A percentile compares a stretch with the other conserved stretches of the same genome.
Evolutionary conservation across 2,329 filamentous ascomycete species (phyloP).

Genomic region (Hymenoscyphus repandus): DNA sequence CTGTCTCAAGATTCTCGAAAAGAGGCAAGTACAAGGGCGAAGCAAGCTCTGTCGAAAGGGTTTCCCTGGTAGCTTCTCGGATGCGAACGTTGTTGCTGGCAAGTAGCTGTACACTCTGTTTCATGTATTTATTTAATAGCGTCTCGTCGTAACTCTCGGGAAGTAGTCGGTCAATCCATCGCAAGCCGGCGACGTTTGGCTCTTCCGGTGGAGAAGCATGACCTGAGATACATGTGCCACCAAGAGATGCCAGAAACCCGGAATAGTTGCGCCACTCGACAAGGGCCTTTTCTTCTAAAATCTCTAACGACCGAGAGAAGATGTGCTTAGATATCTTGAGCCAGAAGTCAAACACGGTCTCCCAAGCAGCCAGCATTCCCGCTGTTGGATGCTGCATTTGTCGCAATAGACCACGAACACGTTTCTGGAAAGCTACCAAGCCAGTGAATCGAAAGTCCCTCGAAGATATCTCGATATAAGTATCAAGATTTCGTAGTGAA

Average conservation of each 20-base stretch:
- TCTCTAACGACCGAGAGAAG: conserved; percentile 45
- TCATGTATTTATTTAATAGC: conserved; percentile 54
- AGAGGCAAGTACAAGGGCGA: conserved; percentile 56
- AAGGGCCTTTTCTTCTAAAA: conserved; percentile 49
- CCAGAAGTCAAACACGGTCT: conserved; percentile 61
- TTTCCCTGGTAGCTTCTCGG: conserved; percentile 61
- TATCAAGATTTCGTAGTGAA: conserved; percentile 54
- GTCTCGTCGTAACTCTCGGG: conserved; percentile 57
- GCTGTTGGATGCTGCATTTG: conserved; percentile 56
- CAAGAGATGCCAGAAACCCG: conserved; percentile 62
- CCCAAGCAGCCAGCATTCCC: conserved; percentile 66
- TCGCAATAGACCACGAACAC: conserved; percentile 53
- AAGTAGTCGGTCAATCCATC: conserved; percentile 55
- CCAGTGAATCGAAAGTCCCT: conserved; percentile 62
- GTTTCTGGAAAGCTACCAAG: conserved; percentile 64
- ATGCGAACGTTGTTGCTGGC: conserved; percentile 60
- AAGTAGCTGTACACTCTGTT: conserved; percentile 59
- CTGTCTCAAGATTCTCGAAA: conserved; percentile 59
- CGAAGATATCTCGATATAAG: conserved; percentile 58
- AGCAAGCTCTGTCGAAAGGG: conserved; percentile 60
- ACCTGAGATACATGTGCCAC: conserved; percentile 59
- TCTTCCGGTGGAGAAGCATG: conserved; percentile 52
- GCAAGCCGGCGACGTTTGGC: conserved; percentile 48
- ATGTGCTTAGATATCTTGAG: conserved; percentile 59
- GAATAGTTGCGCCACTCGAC: conserved; percentile 66